Conservation (phyloP, 164 flowering plant genomes). For the Platanus orientalis region DNA sequence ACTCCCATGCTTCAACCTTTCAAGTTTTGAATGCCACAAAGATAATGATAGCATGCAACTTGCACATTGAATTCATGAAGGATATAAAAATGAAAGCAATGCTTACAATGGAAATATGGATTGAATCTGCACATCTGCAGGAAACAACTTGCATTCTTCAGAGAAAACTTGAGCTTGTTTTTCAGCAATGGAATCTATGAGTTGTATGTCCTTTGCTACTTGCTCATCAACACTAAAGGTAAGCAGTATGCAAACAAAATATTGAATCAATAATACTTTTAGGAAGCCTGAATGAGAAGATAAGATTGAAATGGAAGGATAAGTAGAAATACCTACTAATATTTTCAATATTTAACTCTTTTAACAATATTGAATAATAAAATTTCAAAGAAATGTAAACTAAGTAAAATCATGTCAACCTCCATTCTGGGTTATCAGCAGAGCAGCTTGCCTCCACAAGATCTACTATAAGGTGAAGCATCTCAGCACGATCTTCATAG, state of each 20-base stretch:
- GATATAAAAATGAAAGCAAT: conserved; percentile 1
- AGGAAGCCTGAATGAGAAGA: no score
- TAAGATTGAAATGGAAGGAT: no score
- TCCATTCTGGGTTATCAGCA: conserved; percentile 97
- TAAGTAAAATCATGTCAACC: conserved; percentile 37
- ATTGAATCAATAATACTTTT: background rate
- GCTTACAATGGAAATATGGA: conserved; percentile 88
- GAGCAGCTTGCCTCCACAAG: conserved; percentile 92
- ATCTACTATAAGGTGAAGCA: conserved; percentile 84
- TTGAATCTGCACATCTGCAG: conserved; percentile 99
- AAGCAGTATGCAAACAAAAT: conserved; percentile 8
- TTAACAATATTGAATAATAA: no score
- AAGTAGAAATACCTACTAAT: no score
- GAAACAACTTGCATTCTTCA: conserved; percentile 96
- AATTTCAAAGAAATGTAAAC: background rate
- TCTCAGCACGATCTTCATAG: conserved; percentile 92
- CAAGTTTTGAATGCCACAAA: background rate
- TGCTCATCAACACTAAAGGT: conserved; percentile 84
- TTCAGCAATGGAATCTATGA: conserved; percentile 93
- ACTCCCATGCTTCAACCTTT: background rate
- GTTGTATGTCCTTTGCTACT: conserved; percentile 87
- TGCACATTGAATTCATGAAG: background rate
- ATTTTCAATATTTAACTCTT: no score
- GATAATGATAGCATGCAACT: background rate
- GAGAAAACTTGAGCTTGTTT: conserved; percentile 93